Evolutionary conservation across 495 filamentous ascomycete species (phyloP), one percentile per base, ranked within the genome.

Genomic region (Neurospora sp.): DNA sequence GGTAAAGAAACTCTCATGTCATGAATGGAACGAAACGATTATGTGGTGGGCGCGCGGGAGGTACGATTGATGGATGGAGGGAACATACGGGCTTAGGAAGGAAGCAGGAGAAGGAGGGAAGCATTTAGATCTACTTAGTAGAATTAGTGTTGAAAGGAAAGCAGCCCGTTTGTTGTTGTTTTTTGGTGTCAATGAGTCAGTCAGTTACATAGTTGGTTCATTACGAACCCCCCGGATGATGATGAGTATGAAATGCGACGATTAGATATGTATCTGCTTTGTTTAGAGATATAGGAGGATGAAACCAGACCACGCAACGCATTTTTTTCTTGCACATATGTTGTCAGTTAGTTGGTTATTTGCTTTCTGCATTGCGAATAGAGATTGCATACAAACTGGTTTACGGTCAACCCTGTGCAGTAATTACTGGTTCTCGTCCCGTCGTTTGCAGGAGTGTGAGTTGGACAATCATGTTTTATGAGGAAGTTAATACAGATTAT

Each of bases 1-100:
- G 31, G 38, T 42, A 68, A 69, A 71, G 53, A 65, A 65, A 65
- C 27, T 69, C 40, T 35, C 48, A 72, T 18, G n/a, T 69, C 37
- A 70, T 16, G 71, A 70, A 44, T 20, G 53, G 68, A 37, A 68
- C 59, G 44, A 59, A 39, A 72, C n/a, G 71, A 69, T 39, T 72
- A 44, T 69, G 39, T 39, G 27, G 53, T 65, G 11, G 53, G 46
- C 16, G 7, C 42, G 42, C 11, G 48, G 48, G 48, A 7, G 22
- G 48, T 59, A 59, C 20, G 53, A 65, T 61, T 31, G 27, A 31
- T 31, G 27, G 27, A 31, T 31, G 27, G 27, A 31, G 27, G 53
- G n/a, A 53, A 59, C 31, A 65, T 14, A 35, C 27, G 14, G 53
- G 53, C 27, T 35, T 16, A 16, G 22, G 27, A 61, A 61, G 53